Percentiles rank a stretch among this genome's conserved stretches.
Conservation (phyloP, 768 basidiomycete species). For the Tulasnella sp. region DNA sequence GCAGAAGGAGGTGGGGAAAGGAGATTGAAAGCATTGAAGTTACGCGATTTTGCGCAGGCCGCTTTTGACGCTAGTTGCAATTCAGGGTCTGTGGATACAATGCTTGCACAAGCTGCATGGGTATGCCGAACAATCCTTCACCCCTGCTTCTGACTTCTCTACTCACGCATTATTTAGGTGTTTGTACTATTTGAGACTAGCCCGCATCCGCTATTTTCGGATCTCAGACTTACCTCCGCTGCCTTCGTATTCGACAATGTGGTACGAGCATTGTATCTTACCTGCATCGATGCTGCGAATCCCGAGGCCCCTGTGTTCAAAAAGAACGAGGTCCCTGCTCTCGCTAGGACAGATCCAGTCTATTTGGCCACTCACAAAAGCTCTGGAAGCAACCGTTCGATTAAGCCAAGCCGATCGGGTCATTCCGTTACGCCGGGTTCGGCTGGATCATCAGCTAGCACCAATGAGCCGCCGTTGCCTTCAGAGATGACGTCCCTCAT, state of each 20-base stretch:
- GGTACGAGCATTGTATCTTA: constrained; percentile 7
- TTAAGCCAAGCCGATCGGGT: too few relatives aligned
- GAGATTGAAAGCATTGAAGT: constrained; percentile 4
- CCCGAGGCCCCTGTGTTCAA: constrained; percentile 10
- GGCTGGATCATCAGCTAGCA: too few relatives aligned
- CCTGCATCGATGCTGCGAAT: constrained; percentile 13
- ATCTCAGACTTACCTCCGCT: background rate
- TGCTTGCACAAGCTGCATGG: constrained; percentile 16
- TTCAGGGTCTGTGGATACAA: constrained; percentile 12
- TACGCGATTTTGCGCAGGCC: constrained; percentile 14
- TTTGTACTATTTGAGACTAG: constrained; percentile 14
- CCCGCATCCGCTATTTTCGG: constrained; percentile 1
- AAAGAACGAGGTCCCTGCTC: constrained; percentile 5
- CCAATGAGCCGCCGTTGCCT: too few relatives aligned
- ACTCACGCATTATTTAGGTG: too few relatives aligned
- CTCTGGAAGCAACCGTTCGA: too few relatives aligned
- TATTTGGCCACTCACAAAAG: too few relatives aligned
- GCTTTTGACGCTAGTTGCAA: constrained; percentile 14
- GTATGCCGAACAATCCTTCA: background rate
- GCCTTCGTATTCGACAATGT: constrained; percentile 11
- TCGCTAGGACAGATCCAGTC: background rate
- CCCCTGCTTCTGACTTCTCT: background rate
- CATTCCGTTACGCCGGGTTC: too few relatives aligned
- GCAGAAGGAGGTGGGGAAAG: constrained; percentile 4
- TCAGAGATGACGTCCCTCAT: too few relatives aligned